Evolutionary conservation across 805 yeast species (phyloP).

Genomic region (Wickerhamomyces tratensis): DNA sequence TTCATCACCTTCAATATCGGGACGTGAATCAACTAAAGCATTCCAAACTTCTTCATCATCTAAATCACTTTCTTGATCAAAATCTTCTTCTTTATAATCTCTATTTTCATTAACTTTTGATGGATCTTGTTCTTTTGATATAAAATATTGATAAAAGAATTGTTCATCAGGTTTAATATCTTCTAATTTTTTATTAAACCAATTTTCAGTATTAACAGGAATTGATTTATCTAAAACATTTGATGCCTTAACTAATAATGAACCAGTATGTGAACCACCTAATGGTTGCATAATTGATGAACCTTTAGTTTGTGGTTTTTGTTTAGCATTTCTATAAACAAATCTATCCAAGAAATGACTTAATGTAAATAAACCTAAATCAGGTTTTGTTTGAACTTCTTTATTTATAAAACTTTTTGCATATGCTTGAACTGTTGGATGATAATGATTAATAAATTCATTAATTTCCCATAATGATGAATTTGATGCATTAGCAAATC

Average conservation of each 20-base stretch:
- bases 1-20: conserved; percentile 54
- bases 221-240: conserved; percentile 29
- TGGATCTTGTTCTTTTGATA: conserved; percentile 38
- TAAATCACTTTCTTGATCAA: conserved; percentile 33
- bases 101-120: conserved; percentile 19
- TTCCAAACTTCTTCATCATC: conserved; percentile 74
- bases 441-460: conserved; percentile 72
- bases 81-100: conserved; percentile 24
- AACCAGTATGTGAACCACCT: conserved; percentile 73
- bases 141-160: conserved; percentile 82
- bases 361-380: conserved; percentile 78
- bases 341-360: conserved; percentile 91
- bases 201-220: conserved; percentile 80
- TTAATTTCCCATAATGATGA: conserved; percentile 83
- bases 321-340: conserved; percentile 88
- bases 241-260: conserved; percentile 60
- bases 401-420: conserved; percentile 51
- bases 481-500: conserved; percentile 72
- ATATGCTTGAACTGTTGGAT: conserved; percentile 82
- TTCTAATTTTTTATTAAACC: conserved; percentile 57
- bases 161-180: conserved; percentile 79
- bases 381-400: conserved; percentile 58
- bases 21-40: conserved; percentile 66
- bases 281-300: conserved; percentile 96
- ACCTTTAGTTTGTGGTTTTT: conserved; percentile 66